Percentiles rank a stretch among this genome's conserved stretches.
Evolutionary conservation across 257 asterid species (phyloP).

Genomic region (Plectranthus barbatus): DNA sequence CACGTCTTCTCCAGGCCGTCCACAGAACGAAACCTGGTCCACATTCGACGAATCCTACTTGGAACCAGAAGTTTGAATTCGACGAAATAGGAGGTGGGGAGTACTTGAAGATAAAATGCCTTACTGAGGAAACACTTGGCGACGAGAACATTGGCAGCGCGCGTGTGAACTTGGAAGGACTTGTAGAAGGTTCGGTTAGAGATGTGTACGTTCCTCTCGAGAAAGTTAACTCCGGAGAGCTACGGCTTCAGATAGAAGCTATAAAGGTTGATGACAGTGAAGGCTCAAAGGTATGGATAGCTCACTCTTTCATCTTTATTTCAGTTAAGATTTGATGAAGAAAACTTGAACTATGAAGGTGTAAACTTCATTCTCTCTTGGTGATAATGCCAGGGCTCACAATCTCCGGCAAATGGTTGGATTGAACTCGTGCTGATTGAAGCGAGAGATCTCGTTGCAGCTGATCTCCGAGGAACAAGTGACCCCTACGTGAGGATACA

Average conservation of each 20-base stretch:
- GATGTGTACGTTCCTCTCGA: constrained; percentile 88
- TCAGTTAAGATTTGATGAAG: neutral
- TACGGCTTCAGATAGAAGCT: constrained; percentile 81
- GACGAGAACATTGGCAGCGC: constrained; percentile 94
- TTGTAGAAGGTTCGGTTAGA: constrained; percentile 63
- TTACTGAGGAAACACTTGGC: constrained; percentile 66
- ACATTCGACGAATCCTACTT: constrained; percentile 59
- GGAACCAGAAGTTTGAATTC: constrained; percentile 91
- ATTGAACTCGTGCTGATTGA: constrained; percentile 81
- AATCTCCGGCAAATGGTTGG: constrained; percentile 55
- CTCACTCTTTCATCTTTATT: neutral
- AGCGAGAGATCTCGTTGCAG: constrained; percentile 89
- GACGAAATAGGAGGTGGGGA: constrained; percentile 90
- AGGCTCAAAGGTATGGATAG: constrained; percentile 45
- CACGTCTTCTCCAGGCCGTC: constrained; percentile 37
- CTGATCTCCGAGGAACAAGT: constrained; percentile 96
- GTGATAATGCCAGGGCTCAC: constrained; percentile 48
- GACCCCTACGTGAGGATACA: constrained; percentile 94
- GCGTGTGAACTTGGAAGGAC: constrained; percentile 95
- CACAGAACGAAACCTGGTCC: constrained; percentile 57
- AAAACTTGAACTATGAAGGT: no score
- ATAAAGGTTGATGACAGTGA: constrained; percentile 42
- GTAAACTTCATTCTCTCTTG: neutral
- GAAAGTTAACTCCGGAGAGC: constrained; percentile 82
- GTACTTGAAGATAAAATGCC: constrained; percentile 74